Conservation (phyloP, 2,329 filamentous ascomycete genomes). For the Dactylonectria estremocensis region DNA sequence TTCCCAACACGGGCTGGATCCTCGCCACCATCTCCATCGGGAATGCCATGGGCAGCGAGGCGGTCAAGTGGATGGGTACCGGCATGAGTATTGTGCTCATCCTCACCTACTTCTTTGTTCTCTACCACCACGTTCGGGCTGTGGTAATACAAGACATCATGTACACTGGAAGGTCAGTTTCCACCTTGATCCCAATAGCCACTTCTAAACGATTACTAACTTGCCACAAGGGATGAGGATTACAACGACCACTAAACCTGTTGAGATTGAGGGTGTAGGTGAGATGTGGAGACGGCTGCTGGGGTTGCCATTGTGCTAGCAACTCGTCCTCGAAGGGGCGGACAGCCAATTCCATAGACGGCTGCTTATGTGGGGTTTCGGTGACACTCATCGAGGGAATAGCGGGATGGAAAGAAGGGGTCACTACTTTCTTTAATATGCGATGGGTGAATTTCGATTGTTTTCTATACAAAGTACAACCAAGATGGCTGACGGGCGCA, state of each 20-base stretch:
- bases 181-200: not conserved
- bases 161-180: constrained; percentile 50
- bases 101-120: constrained; percentile 62
- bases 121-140: constrained; percentile 59
- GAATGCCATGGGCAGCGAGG: constrained; percentile 60
- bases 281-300: too few species aligned
- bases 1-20: constrained; percentile 73
- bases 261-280: not conserved
- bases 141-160: constrained; percentile 67
- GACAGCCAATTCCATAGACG: too few species aligned
- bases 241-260: not conserved
- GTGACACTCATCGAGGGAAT: too few species aligned
- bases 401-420: too few species aligned
- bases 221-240: not conserved
- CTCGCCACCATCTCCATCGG: constrained; percentile 69
- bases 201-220: not conserved
- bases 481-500: too few species aligned
- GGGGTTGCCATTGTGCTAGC: too few species aligned
- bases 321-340: too few species aligned
- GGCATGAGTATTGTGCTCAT: constrained; percentile 65
- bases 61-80: constrained; percentile 63
- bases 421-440: too few species aligned
- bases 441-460: too few species aligned
- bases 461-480: too few species aligned
- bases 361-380: too few species aligned